Percentiles rank a stretch among this genome's conserved stretches.
phyloP scores from a whole-genome alignment of 2,329 filamentous ascomycete species.

The Microdochium nivale region DNA sequence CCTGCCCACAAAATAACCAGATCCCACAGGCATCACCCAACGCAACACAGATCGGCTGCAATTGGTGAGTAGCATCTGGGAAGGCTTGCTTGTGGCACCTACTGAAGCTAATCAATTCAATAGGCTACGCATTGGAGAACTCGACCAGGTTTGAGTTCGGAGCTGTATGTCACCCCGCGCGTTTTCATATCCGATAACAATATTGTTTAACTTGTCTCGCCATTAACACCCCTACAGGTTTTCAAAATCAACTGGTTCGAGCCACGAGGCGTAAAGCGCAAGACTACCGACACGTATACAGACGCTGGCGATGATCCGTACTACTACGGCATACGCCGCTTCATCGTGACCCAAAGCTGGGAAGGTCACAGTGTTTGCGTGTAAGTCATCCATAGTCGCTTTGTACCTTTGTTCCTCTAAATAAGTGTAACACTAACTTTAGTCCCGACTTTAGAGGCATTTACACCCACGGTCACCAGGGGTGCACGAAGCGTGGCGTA shows the following conservation, averaged over 20 bases:
- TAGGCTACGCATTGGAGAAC: no score
- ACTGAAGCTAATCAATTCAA: no score
- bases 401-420: slow-evolving; percentile 1
- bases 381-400: slow-evolving; percentile 25
- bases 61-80: no score
- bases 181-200: no score
- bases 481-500: slow-evolving; percentile 42
- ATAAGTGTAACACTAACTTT: slow-evolving; percentile 4
- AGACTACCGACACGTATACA: slow-evolving; percentile 19
- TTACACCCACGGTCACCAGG: slow-evolving; percentile 43
- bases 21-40: no score
- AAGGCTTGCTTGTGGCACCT: no score
- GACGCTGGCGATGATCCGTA: slow-evolving; percentile 28
- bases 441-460: slow-evolving; percentile 35
- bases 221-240: slow-evolving; percentile 25
- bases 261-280: slow-evolving; percentile 27
- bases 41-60: no score
- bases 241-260: slow-evolving; percentile 49
- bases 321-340: slow-evolving; percentile 42
- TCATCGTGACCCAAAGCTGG: slow-evolving; percentile 43
- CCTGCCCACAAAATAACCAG: no score
- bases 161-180: no score
- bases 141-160: no score
- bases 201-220: no score
- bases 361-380: slow-evolving; percentile 47